Base-by-base conservation (phyloP, 306 rosid species). In the Acacia confusa region DNA sequence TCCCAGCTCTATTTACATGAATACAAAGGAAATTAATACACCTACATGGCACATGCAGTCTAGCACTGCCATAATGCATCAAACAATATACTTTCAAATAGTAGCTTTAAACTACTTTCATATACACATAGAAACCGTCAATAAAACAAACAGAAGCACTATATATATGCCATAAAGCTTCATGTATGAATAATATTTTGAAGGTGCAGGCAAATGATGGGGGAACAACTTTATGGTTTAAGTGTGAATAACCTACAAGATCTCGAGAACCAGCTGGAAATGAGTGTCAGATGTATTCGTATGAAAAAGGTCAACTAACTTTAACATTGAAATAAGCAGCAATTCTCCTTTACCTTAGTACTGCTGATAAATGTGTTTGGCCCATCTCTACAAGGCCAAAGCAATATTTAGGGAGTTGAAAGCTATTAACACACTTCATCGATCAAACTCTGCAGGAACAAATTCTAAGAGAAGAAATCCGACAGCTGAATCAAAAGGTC, bases 231-330 rank as follows among this genome's bases (percentile, higher is more conserved):
- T 82, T 86, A 34, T 36, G 92, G 94, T 64, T 79, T 91, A 84
- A 85, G 85, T 69, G 77, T 84, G 28, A 82, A 79, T 79, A 90
- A 86, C 81, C 86, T 93, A 55, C 87, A 93, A 60, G 85, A 85
- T 88, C 87, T 93, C 30, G 96, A 93, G 85, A 80, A 67, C 66
- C 92, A 82, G 77, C 79, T 93, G 77, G 92, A 92, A 86, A 70
- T 87, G 79, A 88, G 92, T 80, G 87, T 92, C 43, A 86, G 75
- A 73, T 90, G 91, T 16, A 84, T 91, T 24, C 95, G 92, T 32
- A 74, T 77, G 90, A 84, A 84, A 85, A 90, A 92, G 94, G 97
- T 92, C 28, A 67, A 84, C 53, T 53, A 71, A 57, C 47, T 60
- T 60, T 60, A 17, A 70, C 30, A 63, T 69, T 77, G 57, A 74